A percentile compares a stretch with the other conserved stretches of the same genome.
Evolutionary conservation across 306 rosid genomes (phyloP).

Genomic region (Rosa lucieae): DNA sequence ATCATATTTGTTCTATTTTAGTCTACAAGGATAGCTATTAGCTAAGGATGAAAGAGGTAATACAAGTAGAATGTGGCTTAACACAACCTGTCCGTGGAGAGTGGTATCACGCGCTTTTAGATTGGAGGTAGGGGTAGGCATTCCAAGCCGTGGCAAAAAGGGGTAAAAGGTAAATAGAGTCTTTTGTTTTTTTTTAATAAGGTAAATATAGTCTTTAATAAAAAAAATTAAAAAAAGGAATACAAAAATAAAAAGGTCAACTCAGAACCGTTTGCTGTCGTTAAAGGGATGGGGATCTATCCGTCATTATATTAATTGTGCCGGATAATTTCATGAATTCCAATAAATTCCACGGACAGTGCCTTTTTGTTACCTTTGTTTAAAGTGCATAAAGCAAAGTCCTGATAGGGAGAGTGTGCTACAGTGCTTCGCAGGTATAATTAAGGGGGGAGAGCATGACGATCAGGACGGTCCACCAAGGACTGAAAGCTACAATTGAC

Average conservation of each 20-base stretch:
- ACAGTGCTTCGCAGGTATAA: neutral
- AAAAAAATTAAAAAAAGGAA: too few species aligned
- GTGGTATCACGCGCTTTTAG: neutral
- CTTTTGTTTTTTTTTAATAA: too few species aligned
- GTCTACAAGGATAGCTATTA: too few species aligned
- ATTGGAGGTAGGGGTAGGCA: neutral
- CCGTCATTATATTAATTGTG: conserved; percentile 15
- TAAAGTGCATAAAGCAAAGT: conserved; percentile 18
- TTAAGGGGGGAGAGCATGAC: neutral
- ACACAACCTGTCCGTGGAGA: neutral
- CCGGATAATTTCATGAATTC: conserved; percentile 7
- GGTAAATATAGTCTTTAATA: too few species aligned
- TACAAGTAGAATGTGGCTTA: neutral
- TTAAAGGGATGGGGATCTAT: conserved; percentile 21
- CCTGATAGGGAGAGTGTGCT: neutral
- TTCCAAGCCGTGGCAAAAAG: neutral
- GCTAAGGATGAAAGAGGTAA: too few species aligned
- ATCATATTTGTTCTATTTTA: too few species aligned
- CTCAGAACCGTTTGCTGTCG: conserved; percentile 24
- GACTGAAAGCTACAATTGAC: neutral
- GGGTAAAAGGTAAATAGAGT: neutral
- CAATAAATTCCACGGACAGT: conserved; percentile 18
- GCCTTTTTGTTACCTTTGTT: conserved; percentile 11
- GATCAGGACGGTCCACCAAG: conserved; percentile 22
- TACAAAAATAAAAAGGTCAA: conserved; percentile 9